Base-by-base conservation (phyloP, 2,329 filamentous ascomycete species). In the Colletotrichum camelliae region DNA sequence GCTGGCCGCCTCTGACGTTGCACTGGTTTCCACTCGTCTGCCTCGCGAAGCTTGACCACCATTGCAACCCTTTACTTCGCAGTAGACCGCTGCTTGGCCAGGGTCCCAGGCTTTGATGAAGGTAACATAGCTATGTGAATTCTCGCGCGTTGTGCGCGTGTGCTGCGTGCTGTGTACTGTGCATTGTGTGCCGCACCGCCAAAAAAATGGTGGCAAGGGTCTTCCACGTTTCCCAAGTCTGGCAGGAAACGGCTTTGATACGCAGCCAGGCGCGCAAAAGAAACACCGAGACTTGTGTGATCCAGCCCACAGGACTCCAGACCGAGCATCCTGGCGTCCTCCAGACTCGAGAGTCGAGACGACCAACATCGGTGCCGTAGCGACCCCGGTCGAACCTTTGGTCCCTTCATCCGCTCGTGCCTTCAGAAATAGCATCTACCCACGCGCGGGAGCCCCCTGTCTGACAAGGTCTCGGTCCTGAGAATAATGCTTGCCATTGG, bases 1-100 rank as follows among this genome's bases (percentile, higher is more conserved):
- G 74, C 74, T 76, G 71, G 58, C 71, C 74, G 70, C 74, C 71
- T 70, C 35, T 69, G 60, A 57, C 65, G 74, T 76, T 74, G 70
- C 74, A 76, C 71, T 57, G 65, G 58, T 75, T 76, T 66, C 71
- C 71, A 70, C 74, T 69, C n/a, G 52, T 64, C 39, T 33, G 57
- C 48, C 62, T 61, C 24, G 39, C 37, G 62, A 72, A 75, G 73
- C 69, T 52, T 72, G 69, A 72, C 55, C 62, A 48, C 58, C n/a
- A 33, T 27, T 75, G 62, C 29, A 64, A 72, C 69, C 73, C 73
- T 72, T 64, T 52, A 27, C 24, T 27, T 27, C 24, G 24, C 24
- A 27, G 24, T 27, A 64, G 73, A 68, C 73, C 73, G 70, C 73
- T 68, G 64, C 64, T 75, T 68, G 43, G 62, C 70, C 57, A 37